Evolutionary conservation across 305 asterid species (phyloP).

Genomic region (Andrographis paniculata): DNA sequence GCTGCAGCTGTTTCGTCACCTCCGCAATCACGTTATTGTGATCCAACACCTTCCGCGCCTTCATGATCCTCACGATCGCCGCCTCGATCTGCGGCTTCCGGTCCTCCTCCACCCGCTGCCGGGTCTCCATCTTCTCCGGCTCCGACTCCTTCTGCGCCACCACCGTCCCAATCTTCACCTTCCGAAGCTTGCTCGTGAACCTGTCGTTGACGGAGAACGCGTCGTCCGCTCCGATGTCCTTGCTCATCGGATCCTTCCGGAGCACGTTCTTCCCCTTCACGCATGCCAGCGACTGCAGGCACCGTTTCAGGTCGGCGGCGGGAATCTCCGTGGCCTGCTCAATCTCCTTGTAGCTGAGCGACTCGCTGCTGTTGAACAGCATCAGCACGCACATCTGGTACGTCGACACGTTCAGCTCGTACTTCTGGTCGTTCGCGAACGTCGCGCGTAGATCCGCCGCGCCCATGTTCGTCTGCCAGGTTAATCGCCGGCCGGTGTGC

Average conservation of each 20-base stretch:
- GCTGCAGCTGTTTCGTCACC: constrained; percentile 43
- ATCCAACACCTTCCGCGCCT: constrained; percentile 42
- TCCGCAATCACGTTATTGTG: constrained; percentile 40
- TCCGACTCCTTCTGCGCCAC: constrained; percentile 49
- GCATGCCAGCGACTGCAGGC: constrained; percentile 47
- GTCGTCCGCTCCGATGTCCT: constrained; percentile 40
- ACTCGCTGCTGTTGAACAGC: constrained; percentile 37
- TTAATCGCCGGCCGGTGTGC: constrained; percentile 38
- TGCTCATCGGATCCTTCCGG: constrained; percentile 50
- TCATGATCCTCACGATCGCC: constrained; percentile 43
- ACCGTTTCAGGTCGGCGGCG: constrained; percentile 34
- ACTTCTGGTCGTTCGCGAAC: constrained; percentile 34
- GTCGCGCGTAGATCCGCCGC: constrained; percentile 36
- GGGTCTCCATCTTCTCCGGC: constrained; percentile 50
- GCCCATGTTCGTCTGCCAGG: constrained; percentile 54
- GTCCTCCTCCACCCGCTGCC: constrained; percentile 53
- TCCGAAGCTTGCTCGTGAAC: constrained; percentile 36
- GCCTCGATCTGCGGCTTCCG: constrained; percentile 51
- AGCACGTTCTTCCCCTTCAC: constrained; percentile 43
- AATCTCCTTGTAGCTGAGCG: constrained; percentile 33
- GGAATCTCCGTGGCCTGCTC: constrained; percentile 49
- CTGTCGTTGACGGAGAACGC: constrained; percentile 35
- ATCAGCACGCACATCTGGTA: constrained; percentile 49
- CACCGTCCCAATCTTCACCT: constrained; percentile 45
- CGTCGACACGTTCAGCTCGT: constrained; percentile 41